Conservation (phyloP, 139 green algal genomes). For the Pseudopediastrum boryanum region DNA sequence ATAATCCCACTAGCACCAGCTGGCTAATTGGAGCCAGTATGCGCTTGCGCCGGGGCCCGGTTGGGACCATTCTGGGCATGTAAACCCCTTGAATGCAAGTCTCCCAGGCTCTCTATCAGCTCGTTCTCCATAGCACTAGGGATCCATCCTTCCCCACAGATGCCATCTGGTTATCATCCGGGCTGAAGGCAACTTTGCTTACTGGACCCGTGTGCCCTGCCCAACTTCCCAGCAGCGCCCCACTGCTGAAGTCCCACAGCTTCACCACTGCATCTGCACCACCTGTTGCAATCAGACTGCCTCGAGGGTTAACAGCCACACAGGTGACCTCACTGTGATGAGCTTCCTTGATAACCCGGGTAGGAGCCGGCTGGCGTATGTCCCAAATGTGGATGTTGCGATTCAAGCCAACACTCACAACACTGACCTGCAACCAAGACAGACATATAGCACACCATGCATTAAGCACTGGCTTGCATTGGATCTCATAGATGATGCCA, state of each 20-base stretch:
- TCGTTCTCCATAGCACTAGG: conserved; percentile 12
- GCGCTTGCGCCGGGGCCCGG: too few relatives aligned
- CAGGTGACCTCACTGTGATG: conserved; percentile 27
- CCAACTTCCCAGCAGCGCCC: conserved; percentile 6
- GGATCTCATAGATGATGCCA: too few relatives aligned
- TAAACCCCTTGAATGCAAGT: not conserved
- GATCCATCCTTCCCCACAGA: conserved; percentile 15
- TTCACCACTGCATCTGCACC: conserved; percentile 25
- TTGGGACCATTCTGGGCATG: not conserved
- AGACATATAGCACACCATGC: not conserved
- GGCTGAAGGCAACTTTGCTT: conserved; percentile 27
- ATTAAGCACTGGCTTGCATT: too few relatives aligned
- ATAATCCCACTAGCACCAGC: not conserved
- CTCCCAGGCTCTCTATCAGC: not conserved
- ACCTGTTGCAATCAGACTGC: conserved; percentile 30
- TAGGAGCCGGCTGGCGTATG: conserved; percentile 11
- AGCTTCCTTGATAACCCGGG: conserved; percentile 1
- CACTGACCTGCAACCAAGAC: conserved; percentile 19
- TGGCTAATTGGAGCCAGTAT: not conserved
- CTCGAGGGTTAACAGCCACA: conserved; percentile 15
- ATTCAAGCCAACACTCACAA: conserved; percentile 35
- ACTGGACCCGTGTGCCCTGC: conserved; percentile 25
- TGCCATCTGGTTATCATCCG: conserved; percentile 24
- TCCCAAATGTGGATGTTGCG: conserved; percentile 30
- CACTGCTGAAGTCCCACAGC: conserved; percentile 28